Percentiles rank a stretch among this genome's conserved stretches.
Evolutionary conservation across 768 basidiomycete species (phyloP).

Genomic region (Tylopilus felleus): DNA sequence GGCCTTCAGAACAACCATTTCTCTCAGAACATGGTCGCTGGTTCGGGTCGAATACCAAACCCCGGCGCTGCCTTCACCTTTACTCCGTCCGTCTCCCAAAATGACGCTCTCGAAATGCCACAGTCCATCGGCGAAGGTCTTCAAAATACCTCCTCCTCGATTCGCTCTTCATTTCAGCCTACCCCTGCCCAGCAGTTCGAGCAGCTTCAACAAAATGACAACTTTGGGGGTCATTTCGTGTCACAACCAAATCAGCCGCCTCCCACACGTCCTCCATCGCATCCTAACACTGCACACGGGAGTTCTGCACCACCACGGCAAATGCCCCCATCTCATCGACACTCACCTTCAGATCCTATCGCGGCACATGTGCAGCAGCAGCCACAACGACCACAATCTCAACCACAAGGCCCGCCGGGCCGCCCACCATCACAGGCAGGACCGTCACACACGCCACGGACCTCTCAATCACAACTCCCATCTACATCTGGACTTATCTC

Average conservation of each 20-base stretch:
- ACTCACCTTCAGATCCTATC: conserved; percentile 48
- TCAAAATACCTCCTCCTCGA: conserved; percentile 35
- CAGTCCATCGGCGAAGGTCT: conserved; percentile 41
- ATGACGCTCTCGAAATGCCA: conserved; percentile 43
- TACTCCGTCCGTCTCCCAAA: conserved; percentile 48
- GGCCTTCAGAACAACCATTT: conserved; percentile 39
- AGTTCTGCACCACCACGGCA: conserved; percentile 33
- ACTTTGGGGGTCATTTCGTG: conserved; percentile 34
- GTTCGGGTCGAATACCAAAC: conserved; percentile 35
- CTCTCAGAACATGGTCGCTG: conserved; percentile 29
- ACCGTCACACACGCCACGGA: conserved; percentile 47
- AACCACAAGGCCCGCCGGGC: conserved; percentile 48
- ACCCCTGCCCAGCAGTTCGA: conserved; percentile 67
- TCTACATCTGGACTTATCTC: conserved; percentile 24
- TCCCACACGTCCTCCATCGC: conserved; percentile 44
- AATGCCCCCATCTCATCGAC: conserved; percentile 38
- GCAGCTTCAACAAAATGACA: conserved; percentile 46
- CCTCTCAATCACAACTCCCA: conserved; percentile 36
- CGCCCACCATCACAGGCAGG: conserved; percentile 51
- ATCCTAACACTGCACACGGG: conserved; percentile 32
- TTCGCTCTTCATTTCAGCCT: conserved; percentile 43
- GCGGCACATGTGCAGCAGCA: conserved; percentile 35
- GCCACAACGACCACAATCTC: conserved; percentile 57
- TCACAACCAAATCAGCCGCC: conserved; percentile 38
- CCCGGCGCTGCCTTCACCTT: conserved; percentile 40